Evolutionary conservation across 2,329 filamentous ascomycete species (phyloP), one percentile per base, ranked within the genome.

Genomic region (Aspergillus candidus): DNA sequence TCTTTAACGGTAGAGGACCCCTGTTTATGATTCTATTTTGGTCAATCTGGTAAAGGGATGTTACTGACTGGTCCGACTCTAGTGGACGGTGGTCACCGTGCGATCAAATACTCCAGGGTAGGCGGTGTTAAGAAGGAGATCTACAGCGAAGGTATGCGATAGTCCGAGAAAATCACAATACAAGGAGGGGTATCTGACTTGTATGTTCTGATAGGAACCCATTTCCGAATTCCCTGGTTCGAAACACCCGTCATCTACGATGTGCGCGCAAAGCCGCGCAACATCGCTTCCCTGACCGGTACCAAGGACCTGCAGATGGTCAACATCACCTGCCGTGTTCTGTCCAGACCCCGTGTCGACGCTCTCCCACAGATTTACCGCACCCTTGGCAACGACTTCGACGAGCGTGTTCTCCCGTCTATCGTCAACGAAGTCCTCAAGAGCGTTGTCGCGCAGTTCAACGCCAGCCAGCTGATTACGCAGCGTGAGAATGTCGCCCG

Each of bases 281-380:
- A 94, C 63, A 90, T 98, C 59, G 86, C 93, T 55, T 97, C 93
- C 55, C 80, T 98, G 55, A 98, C 93, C 48, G 93, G 93, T 58
- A 98, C 93, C 64, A 98, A 98, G 78, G 93, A 98, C 72, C 75
- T 98, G 71, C 93, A 98, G 76, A 98, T 98, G 93, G 93, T 97
- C 66, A 98, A 98, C 80, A 97, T 98, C 67, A 98, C 91, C 64
- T 98, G 93, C 72, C 91, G 93, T 87, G 93, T 98, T 47, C 86
- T 98, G 41, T 96, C 91, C 47, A 79, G 89, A 59, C 93, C 93
- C 44, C 82, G 89, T 46, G 75, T 98, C 61, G 82, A 87, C 54
- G 86, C 90, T 29, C 81, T 98, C 34, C 93, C 93, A 13, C 88
- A 95, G 72, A 98, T 98, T 63, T 98, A 97, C 78, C 80, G 93